A percentile compares a stretch with the other conserved stretches of the same genome.
Conservation (phyloP, 1,284 basidiomycete species). For the Papiliotrema flavescens region DNA sequence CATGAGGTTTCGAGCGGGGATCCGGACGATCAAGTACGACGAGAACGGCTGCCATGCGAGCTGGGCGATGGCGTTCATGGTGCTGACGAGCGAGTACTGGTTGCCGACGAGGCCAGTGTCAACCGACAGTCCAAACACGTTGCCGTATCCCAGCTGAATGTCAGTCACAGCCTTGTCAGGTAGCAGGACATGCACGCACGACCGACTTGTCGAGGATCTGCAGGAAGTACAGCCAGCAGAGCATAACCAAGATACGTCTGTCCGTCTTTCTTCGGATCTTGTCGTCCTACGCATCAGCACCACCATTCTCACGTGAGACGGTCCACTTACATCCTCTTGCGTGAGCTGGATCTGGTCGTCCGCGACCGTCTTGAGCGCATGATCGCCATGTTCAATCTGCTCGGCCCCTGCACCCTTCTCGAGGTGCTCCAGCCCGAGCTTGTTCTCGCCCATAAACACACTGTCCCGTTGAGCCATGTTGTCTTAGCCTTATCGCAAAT, state of each 20-base stretch:
- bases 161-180: neutral
- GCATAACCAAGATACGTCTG: conserved; percentile 22
- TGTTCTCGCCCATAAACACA: too few species aligned
- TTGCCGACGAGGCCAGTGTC: conserved; percentile 29
- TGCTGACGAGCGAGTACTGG: conserved; percentile 38
- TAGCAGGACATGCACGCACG: neutral
- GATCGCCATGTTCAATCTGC: neutral
- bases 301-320: too few species aligned
- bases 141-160: conserved; percentile 32
- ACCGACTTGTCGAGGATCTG: conserved; percentile 34
- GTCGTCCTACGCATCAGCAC: conserved; percentile 10
- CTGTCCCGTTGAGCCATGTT: too few species aligned
- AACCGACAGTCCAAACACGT: conserved; percentile 35
- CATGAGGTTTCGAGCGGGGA: conserved; percentile 42
- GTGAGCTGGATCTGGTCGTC: conserved; percentile 18
- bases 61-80: conserved; percentile 42
- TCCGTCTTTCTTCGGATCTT: conserved; percentile 27
- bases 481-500: too few species aligned
- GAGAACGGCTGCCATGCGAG: conserved; percentile 46
- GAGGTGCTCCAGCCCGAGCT: neutral
- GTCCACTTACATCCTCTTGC: conserved; percentile 16
- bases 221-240: conserved; percentile 37
- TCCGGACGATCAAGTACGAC: conserved; percentile 42
- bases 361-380: conserved; percentile 9
- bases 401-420: neutral